These are phyloP conservation scores for Mycena haematopus DNA, from an alignment of 768 basidiomycete species.

Conservation along the genomic window DNA sequence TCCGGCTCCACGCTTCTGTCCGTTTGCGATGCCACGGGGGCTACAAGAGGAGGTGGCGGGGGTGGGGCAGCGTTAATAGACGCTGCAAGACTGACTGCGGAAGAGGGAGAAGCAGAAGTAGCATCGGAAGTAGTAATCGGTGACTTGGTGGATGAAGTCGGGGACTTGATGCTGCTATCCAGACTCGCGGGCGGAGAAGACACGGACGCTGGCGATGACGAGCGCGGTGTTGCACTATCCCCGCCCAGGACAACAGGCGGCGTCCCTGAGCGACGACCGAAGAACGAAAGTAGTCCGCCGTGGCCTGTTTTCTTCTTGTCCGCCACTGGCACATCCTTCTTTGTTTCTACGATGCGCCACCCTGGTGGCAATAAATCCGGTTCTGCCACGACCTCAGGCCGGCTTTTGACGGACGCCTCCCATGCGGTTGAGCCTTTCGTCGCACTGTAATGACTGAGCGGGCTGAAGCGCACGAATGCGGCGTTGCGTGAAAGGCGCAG, in stretches of 20 bases:
- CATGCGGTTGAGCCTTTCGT: conserved; percentile 80
- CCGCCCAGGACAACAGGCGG: conserved; percentile 33
- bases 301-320: conserved; percentile 55
- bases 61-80: conserved; percentile 22
- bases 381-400: conserved; percentile 54
- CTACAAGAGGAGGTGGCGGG: conserved; percentile 26
- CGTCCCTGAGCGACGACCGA: conserved; percentile 53
- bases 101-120: conserved; percentile 26
- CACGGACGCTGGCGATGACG: conserved; percentile 21
- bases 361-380: conserved; percentile 65
- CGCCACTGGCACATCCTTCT: conserved; percentile 45
- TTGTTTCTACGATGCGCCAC: conserved; percentile 70
- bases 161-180: conserved; percentile 34
- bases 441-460: conserved; percentile 70
- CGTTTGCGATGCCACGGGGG: conserved; percentile 11
- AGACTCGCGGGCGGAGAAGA: conserved; percentile 37
- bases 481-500: conserved; percentile 70
- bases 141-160: conserved; percentile 30
- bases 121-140: conserved; percentile 24
- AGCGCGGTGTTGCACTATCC: conserved; percentile 33
- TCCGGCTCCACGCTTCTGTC: conserved; percentile 30
- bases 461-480: conserved; percentile 60
- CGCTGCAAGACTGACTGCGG: conserved; percentile 14
- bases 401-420: conserved; percentile 70
- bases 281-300: conserved; percentile 76